phyloP scores from a whole-genome alignment of 306 rosid species.

The Gillenia trifoliata region DNA sequence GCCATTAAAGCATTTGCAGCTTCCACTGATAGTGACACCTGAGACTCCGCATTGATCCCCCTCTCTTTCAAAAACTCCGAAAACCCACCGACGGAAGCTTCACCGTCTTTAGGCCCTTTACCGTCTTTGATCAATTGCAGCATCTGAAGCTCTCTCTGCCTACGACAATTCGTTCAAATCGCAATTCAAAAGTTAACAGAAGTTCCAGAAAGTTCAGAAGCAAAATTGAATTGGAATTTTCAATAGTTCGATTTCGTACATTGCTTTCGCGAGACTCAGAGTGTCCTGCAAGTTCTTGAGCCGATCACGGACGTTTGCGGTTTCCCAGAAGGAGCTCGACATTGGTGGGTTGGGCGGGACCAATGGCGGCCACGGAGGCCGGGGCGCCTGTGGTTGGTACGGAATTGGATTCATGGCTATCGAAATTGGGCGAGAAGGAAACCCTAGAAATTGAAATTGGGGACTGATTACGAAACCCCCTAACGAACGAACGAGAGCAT shows the following conservation, averaged over 20 bases:
- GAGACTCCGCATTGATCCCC: conserved; percentile 51
- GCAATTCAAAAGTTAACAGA: neutral
- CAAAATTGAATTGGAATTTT: neutral
- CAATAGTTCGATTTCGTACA: conserved; percentile 31
- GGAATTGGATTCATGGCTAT: conserved; percentile 42
- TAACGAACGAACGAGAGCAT: neutral
- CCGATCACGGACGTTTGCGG: conserved; percentile 39
- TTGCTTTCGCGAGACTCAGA: conserved; percentile 60
- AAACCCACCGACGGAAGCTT: conserved; percentile 26
- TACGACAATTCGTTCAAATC: conserved; percentile 6
- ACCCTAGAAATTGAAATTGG: neutral
- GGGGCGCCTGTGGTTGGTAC: conserved; percentile 33
- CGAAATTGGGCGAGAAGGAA: neutral
- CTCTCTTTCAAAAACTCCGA: conserved; percentile 38
- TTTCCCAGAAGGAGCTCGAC: conserved; percentile 65
- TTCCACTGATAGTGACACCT: conserved; percentile 51
- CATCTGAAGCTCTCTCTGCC: conserved; percentile 76
- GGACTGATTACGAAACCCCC: neutral
- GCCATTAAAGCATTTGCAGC: conserved; percentile 58
- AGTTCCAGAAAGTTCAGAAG: neutral
- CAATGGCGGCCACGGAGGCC: conserved; percentile 38
- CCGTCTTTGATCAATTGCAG: conserved; percentile 46
- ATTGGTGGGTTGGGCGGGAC: conserved; percentile 45
- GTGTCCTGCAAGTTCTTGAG: conserved; percentile 56
- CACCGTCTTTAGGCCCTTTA: conserved; percentile 33